A percentile compares a stretch with the other conserved stretches of the same genome.
Conservation (phyloP, 176 grass and related monocot genomes). For the Ensete ventricosum region DNA sequence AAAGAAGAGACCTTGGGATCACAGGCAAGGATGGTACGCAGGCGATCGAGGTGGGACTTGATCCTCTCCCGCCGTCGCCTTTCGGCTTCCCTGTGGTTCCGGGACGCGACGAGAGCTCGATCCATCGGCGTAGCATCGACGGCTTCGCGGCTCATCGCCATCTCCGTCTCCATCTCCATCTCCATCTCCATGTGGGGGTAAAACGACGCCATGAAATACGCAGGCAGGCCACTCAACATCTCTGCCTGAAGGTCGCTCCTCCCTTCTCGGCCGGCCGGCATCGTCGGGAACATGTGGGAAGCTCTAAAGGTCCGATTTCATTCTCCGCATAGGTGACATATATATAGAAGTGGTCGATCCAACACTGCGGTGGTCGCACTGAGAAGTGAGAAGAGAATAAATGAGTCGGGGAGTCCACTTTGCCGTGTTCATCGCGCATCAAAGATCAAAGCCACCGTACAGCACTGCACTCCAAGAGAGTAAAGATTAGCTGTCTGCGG, state of each 20-base stretch:
- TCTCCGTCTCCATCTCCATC: conserved; percentile 2
- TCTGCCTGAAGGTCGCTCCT: not conserved
- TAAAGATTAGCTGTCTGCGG: not conserved
- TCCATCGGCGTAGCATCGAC: conserved; percentile 15
- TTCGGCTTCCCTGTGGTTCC: conserved; percentile 95
- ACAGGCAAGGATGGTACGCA: conserved; percentile 78
- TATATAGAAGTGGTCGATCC: not conserved
- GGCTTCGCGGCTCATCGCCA: not conserved
- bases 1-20: conserved; percentile 62
- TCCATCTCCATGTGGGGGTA: conserved; percentile 8
- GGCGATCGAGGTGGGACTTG: conserved; percentile 90
- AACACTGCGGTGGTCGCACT: not conserved
- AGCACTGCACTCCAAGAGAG: not conserved
- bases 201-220: conserved; percentile 10
- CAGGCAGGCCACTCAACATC: not conserved
- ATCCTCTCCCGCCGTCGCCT: conserved; percentile 89
- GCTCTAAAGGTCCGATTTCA: too few relatives aligned
- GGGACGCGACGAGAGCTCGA: conserved; percentile 56
- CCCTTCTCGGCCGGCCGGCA: not conserved
- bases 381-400: not conserved
- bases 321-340: too few relatives aligned
- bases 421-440: not conserved
- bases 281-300: not conserved
- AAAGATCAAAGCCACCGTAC: not conserved
- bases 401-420: not conserved